Evolutionary conservation across 1,284 basidiomycete genomes (phyloP).

Genomic region (Moesziomyces sp.): DNA sequence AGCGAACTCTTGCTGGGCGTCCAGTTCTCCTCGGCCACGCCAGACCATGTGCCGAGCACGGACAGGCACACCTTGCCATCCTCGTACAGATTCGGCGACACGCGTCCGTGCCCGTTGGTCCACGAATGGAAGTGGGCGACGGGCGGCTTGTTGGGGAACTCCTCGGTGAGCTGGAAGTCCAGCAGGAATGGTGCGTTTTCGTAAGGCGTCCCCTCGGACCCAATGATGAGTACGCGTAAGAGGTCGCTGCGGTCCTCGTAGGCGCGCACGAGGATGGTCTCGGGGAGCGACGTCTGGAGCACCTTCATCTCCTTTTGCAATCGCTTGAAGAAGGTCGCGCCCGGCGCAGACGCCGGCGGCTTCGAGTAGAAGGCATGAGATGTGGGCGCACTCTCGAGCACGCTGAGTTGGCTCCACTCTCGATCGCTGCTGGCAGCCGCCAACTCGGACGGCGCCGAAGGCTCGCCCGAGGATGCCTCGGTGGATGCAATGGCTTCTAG

Average conservation of each 20-base stretch:
- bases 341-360: conserved; percentile 50
- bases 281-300: conserved; percentile 76
- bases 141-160: conserved; percentile 85
- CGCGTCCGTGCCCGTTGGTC: conserved; percentile 89
- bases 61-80: conserved; percentile 95
- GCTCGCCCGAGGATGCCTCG: neutral
- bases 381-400: conserved; percentile 49
- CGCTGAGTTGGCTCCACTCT: conserved; percentile 45
- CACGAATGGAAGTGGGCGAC: conserved; percentile 90
- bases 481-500: conserved; percentile 17
- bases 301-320: conserved; percentile 85
- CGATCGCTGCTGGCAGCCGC: conserved; percentile 21
- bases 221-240: conserved; percentile 86
- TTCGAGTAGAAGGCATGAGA: conserved; percentile 47
- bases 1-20: conserved; percentile 78
- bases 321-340: conserved; percentile 79
- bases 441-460: conserved; percentile 20
- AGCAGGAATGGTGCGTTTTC: conserved; percentile 93
- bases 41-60: conserved; percentile 89
- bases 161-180: conserved; percentile 82
- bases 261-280: conserved; percentile 70
- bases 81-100: conserved; percentile 83
- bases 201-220: conserved; percentile 86
- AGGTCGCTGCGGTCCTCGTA: conserved; percentile 83
- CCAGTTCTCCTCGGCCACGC: conserved; percentile 70